A percentile compares a stretch with the other conserved stretches of the same genome.
These are phyloP conservation scores for Bjerkandera adusta DNA, from an alignment of 1,284 basidiomycete species.

Conservation along the genomic window DNA sequence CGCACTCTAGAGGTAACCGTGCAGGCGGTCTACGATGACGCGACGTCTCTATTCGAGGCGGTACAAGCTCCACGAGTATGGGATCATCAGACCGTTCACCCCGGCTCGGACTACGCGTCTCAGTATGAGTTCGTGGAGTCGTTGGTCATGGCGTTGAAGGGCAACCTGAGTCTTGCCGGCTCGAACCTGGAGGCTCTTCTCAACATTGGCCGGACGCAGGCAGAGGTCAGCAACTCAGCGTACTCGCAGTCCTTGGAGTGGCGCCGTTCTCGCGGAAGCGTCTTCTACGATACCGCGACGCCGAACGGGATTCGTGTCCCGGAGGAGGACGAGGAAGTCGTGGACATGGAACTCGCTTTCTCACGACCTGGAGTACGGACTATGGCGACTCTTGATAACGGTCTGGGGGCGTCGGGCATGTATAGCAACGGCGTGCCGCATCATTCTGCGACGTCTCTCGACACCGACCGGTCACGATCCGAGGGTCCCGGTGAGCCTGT, in stretches of 20 bases:
- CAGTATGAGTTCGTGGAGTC: conserved; percentile 44
- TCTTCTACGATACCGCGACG: conserved; percentile 48
- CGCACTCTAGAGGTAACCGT: conserved; percentile 64
- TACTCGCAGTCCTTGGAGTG: conserved; percentile 72
- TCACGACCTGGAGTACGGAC: conserved; percentile 28
- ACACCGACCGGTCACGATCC: conserved; percentile 26
- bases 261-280: conserved; percentile 66
- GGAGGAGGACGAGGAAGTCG: conserved; percentile 54
- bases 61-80: conserved; percentile 38
- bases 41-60: conserved; percentile 52
- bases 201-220: conserved; percentile 66
- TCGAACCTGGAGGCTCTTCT: conserved; percentile 60
- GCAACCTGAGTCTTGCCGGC: conserved; percentile 4
- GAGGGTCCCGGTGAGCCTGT: conserved; percentile 25
- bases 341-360: conserved; percentile 62
- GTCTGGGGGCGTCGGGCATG: conserved; percentile 19
- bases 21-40: conserved; percentile 73
- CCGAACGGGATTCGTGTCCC: conserved; percentile 22
- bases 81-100: conserved; percentile 4
- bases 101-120: conserved; percentile 26
- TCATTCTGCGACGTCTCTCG: conserved; percentile 26
- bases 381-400: conserved; percentile 19
- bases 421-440: conserved; percentile 27
- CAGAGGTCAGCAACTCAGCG: conserved; percentile 60
- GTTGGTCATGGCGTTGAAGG: conserved; percentile 45